Conservation (phyloP, 2,329 filamentous ascomycete genomes). For the Tolypocladium tundrense region DNA sequence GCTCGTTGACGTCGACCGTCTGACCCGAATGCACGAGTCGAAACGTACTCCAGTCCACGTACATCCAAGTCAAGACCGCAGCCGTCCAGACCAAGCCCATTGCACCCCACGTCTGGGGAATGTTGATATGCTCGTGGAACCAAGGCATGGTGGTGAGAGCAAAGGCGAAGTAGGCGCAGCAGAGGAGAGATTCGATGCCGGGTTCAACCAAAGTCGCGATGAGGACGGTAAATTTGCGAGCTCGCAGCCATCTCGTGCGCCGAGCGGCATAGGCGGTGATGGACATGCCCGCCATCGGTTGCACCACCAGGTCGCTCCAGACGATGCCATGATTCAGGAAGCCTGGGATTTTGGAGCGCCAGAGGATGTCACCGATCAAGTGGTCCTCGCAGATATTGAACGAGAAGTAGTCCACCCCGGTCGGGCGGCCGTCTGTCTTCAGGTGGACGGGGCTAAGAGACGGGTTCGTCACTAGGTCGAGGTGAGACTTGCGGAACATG, state of each 20-base stretch:
- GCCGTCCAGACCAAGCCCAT: conserved; percentile 56
- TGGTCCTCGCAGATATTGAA: conserved; percentile 97
- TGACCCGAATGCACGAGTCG: conserved; percentile 61
- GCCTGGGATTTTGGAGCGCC: conserved; percentile 55
- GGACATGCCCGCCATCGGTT: conserved; percentile 78
- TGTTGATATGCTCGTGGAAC: conserved; percentile 39
- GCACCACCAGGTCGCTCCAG: conserved; percentile 77
- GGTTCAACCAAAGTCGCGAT: conserved; percentile 86
- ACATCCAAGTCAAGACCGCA: conserved; percentile 61
- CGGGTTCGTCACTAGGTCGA: conserved; percentile 59
- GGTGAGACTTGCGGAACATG: conserved; percentile 91
- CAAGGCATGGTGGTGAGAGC: conserved; percentile 64
- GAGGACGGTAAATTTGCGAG: conserved; percentile 87
- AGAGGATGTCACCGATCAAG: conserved; percentile 84
- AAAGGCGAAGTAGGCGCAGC: conserved; percentile 70
- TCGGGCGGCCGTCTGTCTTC: conserved; percentile 32
- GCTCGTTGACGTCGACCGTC: conserved; percentile 58
- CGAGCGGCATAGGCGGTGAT: conserved; percentile 68
- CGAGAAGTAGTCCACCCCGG: conserved; percentile 85
- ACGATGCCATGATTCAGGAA: conserved; percentile 75
- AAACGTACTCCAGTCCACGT: conserved; percentile 65
- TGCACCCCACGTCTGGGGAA: conserved; percentile 56
- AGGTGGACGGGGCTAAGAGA: conserved; percentile 31
- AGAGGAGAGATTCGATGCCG: conserved; percentile 80
- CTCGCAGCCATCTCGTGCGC: conserved; percentile 80